phyloP scores from a whole-genome alignment of 768 basidiomycete species.

The Clavaria fumosa region DNA sequence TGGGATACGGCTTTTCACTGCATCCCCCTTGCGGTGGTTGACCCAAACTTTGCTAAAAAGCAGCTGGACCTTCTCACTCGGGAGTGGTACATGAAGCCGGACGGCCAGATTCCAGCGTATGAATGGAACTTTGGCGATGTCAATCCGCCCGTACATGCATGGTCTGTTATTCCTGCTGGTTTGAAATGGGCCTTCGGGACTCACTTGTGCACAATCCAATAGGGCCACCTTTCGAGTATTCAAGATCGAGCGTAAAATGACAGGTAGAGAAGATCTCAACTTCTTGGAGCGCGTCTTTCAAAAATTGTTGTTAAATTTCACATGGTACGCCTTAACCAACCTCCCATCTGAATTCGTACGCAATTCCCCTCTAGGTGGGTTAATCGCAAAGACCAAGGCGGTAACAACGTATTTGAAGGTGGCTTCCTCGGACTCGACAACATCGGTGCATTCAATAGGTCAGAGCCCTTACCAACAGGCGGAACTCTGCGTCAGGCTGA shows the following conservation, averaged over 20 bases:
- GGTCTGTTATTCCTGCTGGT: slow-evolving; percentile 28
- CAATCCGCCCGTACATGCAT: slow-evolving; percentile 97
- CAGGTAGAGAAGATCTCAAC: slow-evolving; percentile 74
- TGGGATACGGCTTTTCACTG: slow-evolving; percentile 99
- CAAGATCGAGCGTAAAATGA: slow-evolving; percentile 96
- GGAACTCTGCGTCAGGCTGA: slow-evolving; percentile 92
- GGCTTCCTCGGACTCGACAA: slow-evolving; percentile 98
- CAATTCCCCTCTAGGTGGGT: slow-evolving; percentile 59
- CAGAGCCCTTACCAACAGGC: slow-evolving; percentile 90
- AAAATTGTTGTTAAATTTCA: slow-evolving; percentile 91
- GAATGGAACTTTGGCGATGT: slow-evolving; percentile 99
- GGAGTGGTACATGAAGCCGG: slow-evolving; percentile 99
- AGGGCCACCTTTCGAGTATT: slow-evolving; percentile 97
- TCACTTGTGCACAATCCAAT: slow-evolving; percentile 2
- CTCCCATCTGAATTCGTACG: too few relatives aligned
- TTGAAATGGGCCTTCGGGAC: too few relatives aligned
- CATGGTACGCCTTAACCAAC: slow-evolving; percentile 62
- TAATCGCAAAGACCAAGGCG: slow-evolving; percentile 90
- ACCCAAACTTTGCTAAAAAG: slow-evolving; percentile 92
- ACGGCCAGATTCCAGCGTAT: slow-evolving; percentile 96
- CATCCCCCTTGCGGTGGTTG: slow-evolving; percentile 91
- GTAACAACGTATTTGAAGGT: slow-evolving; percentile 95
- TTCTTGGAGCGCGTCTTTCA: slow-evolving; percentile 99
- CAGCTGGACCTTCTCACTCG: slow-evolving; percentile 91
- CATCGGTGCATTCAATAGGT: slow-evolving; percentile 95